Conservation (phyloP, 345 rosid species). For the Angophora floribunda region DNA sequence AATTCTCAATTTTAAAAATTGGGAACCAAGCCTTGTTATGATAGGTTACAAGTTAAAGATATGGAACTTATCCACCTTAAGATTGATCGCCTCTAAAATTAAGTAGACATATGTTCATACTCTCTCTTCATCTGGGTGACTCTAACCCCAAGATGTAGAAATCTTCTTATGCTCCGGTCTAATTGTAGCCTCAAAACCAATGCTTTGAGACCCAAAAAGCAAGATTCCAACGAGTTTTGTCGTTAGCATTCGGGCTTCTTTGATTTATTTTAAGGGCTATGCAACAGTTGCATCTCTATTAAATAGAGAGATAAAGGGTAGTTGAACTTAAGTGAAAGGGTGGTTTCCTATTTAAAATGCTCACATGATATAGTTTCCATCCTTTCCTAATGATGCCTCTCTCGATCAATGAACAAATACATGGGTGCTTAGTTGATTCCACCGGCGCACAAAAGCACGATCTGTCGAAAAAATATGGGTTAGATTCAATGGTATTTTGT, state of each 20-base stretch:
- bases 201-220: background rate
- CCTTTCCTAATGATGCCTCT: background rate
- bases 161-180: background rate
- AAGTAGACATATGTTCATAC: background rate
- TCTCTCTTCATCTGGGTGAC: background rate
- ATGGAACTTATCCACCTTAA: rapidly evolving
- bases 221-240: background rate
- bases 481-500: background rate
- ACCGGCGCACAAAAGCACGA: background rate
- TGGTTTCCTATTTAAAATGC: background rate
- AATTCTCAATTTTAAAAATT: background rate
- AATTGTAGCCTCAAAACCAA: background rate
- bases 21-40: background rate
- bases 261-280: background rate
- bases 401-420: background rate
- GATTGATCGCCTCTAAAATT: background rate
- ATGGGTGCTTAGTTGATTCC: background rate
- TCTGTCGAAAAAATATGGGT: background rate
- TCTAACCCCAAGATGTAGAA: background rate
- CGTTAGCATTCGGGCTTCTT: background rate
- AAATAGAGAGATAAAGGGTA: background rate
- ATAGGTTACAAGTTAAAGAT: background rate
- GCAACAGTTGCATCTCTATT: background rate
- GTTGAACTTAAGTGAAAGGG: background rate
- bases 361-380: background rate